A percentile compares a stretch with the other conserved stretches of the same genome.
These are phyloP conservation scores for Rhodotorula graminis DNA, from an alignment of 768 basidiomycete species.

Conservation along the genomic window DNA sequence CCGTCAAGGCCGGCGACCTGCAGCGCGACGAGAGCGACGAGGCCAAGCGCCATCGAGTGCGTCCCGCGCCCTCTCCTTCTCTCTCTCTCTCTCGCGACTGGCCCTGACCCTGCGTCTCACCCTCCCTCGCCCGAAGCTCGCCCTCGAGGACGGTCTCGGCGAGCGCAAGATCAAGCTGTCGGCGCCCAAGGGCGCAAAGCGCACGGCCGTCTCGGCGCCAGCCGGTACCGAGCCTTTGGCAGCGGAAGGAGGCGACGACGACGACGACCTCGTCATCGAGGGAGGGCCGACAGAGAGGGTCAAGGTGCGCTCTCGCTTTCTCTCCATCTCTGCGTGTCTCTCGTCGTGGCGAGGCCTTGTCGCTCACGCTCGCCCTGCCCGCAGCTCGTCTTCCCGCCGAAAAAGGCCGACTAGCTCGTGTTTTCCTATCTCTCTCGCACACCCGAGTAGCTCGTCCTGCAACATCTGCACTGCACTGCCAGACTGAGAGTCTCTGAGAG, in stretches of 20 bases:
- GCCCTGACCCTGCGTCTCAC: not conserved
- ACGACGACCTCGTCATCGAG: conserved; percentile 27
- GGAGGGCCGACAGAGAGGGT: not conserved
- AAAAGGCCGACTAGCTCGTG: not conserved
- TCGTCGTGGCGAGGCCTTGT: not conserved
- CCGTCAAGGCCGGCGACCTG: conserved; percentile 3
- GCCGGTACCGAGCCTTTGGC: no score
- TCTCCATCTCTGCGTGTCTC: not conserved
- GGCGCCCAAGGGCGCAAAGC: conserved; percentile 8
- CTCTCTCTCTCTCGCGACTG: not conserved
- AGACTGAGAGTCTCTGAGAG: no score
- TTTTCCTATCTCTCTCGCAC: not conserved
- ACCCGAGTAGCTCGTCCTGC: no score
- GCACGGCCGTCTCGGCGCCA: not conserved
- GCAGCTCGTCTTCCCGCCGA: not conserved
- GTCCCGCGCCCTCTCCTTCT: not conserved
- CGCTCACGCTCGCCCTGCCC: not conserved
- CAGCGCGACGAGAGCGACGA: conserved; percentile 14
- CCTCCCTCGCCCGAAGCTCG: not conserved
- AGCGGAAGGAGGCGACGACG: conserved; percentile 8
- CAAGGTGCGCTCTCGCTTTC: conserved; percentile 5
- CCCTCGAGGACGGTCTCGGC: conserved; percentile 19
- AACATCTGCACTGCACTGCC: no score
- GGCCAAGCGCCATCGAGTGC: conserved; percentile 11
- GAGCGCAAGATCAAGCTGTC: conserved; percentile 11